Evolutionary conservation across 164 flowering plant species (phyloP), one percentile per base, ranked within the genome.

Genomic region (Nelumbo lutea): DNA sequence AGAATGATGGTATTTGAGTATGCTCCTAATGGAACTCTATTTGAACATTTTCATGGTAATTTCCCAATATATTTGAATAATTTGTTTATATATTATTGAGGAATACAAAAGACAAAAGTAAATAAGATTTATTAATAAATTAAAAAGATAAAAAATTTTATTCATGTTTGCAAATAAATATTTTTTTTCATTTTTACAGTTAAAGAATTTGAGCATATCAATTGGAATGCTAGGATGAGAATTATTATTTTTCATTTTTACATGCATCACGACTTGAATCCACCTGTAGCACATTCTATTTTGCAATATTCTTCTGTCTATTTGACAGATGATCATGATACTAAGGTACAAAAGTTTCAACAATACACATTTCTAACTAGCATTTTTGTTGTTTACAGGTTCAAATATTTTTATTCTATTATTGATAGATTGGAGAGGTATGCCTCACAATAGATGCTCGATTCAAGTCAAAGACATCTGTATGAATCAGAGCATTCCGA

Each of bases 1-100:
- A 27, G 98, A 79, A 88, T 92, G 94, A 89, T 92, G 96, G 97
- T 92, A 63, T 89, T 90, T 70, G 98, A 95, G 82, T 95, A 92
- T 81, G 97, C 97, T 76, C 90, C 98, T 43, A 90, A 84, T 75
- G 98, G 99, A 8, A 75, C 74, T 38, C 85, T 90, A 47, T 92
- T 75, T 57, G 98, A 92, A 83, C 94, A 92, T 83, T 83, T 95
- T 51, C 98, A 95, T 72, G 86, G 99, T 95, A 81, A 71, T 51
- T 2, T 51, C 3, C 11, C 55, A 27, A 51, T 1, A 2, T 51
- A 51, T 51, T 51, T 51, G 11, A 8, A 2, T 51, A 7, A 5
- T 51, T 51, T 45, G n/a, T 60, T 13, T 57, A 51, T 51, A 8
- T 5, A 2, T 7, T 51, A 51, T 51, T 51, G 27, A 27, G 27